phyloP scores from a whole-genome alignment of 2,329 filamentous ascomycete species.

The Elsinoe necatrix region DNA sequence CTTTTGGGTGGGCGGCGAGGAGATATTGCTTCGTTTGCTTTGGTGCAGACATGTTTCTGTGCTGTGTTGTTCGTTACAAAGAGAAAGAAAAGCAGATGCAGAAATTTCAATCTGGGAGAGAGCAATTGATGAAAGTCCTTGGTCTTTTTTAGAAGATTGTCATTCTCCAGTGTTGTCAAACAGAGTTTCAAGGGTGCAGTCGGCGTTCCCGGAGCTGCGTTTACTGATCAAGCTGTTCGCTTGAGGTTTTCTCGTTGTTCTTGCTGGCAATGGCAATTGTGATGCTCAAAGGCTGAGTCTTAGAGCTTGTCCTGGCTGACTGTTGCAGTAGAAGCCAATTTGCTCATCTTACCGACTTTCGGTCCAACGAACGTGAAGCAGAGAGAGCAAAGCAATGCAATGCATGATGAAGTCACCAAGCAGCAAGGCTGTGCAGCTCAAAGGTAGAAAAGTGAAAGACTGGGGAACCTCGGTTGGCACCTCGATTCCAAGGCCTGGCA shows the following conservation, averaged over 20 bases:
- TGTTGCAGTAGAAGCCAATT: background rate
- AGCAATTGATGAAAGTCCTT: background rate
- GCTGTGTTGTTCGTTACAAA: background rate
- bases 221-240: background rate
- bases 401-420: background rate
- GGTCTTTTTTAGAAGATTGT: constrained; percentile 1
- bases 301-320: background rate
- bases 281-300: background rate
- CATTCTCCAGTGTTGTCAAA: background rate
- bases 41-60: constrained; percentile 2
- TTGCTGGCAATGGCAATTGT: background rate
- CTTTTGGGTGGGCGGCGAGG: constrained; percentile 10
- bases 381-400: background rate
- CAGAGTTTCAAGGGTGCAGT: background rate
- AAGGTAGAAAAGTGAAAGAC: background rate
- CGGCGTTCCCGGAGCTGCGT: background rate
- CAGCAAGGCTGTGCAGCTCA: background rate
- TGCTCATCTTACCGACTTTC: background rate
- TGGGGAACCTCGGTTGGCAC: background rate
- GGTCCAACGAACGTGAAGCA: background rate
- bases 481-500: background rate
- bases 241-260: background rate
- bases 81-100: background rate
- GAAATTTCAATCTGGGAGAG: background rate
- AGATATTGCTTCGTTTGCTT: constrained; percentile 14